phyloP scores from a whole-genome alignment of 2,329 filamentous ascomycete species.

The Mollisiaceae sp. region DNA sequence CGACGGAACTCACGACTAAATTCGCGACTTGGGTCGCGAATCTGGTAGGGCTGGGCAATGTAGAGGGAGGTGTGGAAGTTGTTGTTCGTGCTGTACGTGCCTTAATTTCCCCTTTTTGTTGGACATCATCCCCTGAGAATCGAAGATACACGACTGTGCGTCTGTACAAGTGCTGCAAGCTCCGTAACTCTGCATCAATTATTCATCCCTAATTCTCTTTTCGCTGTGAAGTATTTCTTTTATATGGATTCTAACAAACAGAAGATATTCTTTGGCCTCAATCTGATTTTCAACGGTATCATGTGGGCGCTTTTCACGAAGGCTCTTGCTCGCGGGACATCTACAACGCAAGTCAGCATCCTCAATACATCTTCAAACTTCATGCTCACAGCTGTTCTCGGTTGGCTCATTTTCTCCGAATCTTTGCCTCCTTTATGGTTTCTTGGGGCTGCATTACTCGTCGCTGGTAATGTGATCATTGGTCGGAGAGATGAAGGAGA shows the following conservation, averaged over 20 bases:
- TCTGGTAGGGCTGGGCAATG: slow-evolving; percentile 49
- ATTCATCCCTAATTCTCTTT: background rate
- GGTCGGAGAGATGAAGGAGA: slow-evolving; percentile 67
- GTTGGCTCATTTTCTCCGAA: slow-evolving; percentile 73
- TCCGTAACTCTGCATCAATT: background rate
- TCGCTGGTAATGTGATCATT: slow-evolving; percentile 79
- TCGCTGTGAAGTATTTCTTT: background rate
- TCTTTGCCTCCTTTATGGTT: slow-evolving; percentile 76
- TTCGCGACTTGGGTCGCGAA: slow-evolving; percentile 54
- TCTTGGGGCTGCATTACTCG: slow-evolving; percentile 72
- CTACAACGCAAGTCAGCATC: slow-evolving; percentile 79
- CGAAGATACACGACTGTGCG: background rate
- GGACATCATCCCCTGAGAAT: background rate
- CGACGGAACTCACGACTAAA: slow-evolving; percentile 58
- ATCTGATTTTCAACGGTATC: slow-evolving; percentile 42
- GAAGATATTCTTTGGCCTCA: slow-evolving; percentile 72
- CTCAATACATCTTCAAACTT: slow-evolving; percentile 86
- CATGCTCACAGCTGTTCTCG: slow-evolving; percentile 75
- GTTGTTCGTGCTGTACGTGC: slow-evolving; percentile 55
- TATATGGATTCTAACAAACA: slow-evolving; percentile 6
- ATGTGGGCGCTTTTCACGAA: slow-evolving; percentile 88
- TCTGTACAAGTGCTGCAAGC: background rate
- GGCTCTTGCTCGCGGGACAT: slow-evolving; percentile 74
- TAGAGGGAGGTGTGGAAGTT: slow-evolving; percentile 54
- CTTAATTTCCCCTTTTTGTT: background rate